Base-by-base conservation (phyloP, 2,329 filamentous ascomycete genomes). In the Neopestalotiopsis sp. region DNA sequence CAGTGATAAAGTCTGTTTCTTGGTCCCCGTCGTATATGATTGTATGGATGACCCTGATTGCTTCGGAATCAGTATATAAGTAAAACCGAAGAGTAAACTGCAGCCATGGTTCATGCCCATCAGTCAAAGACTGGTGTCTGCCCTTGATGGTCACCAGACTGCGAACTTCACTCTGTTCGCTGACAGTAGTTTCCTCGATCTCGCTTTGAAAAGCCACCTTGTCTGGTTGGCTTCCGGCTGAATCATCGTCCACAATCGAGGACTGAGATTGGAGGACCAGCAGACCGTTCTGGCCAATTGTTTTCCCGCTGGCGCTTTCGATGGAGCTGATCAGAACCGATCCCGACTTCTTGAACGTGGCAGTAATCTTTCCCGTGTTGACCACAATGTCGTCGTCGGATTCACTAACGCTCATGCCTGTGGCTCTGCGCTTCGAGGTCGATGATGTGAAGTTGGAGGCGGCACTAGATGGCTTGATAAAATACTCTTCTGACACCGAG, bases 21-120 rank as follows among this genome's bases (percentile, higher is more conserved):
- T 82, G 74, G 4, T 86, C 79, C 2, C 83, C 85, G 56, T 90
- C 86, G 65, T 85, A 89, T 2, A 89, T 77, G n/a, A 90, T 77
- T 28, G 83, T 88, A 73, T 90, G 88, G 0, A 89, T 79, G 0
- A 88, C 78, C 45, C 83, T 82, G 57, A 90, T 85, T 0, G 86
- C 82, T 59, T 88, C 84, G 0, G 88, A 89, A 70, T 86, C 81
- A 38, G 85, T 81, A 72, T 90, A 90, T 0, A 90, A 76, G 69
- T 90, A 90, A 71, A 90, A 89, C 1, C 88, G 83, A 2, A 89
- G 72, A 3, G 81, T 81, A 71, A 87, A 90, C 0, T 85, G 87
- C 1, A 90, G 79, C 86, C 86, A 89, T 65, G 85, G 83, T 5
- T 76, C 71, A 66, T 85, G 83, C 6, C 76, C 71, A 1, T 76